phyloP scores from a whole-genome alignment of 1,284 basidiomycete species.

The Pseudozyma sp. region DNA sequence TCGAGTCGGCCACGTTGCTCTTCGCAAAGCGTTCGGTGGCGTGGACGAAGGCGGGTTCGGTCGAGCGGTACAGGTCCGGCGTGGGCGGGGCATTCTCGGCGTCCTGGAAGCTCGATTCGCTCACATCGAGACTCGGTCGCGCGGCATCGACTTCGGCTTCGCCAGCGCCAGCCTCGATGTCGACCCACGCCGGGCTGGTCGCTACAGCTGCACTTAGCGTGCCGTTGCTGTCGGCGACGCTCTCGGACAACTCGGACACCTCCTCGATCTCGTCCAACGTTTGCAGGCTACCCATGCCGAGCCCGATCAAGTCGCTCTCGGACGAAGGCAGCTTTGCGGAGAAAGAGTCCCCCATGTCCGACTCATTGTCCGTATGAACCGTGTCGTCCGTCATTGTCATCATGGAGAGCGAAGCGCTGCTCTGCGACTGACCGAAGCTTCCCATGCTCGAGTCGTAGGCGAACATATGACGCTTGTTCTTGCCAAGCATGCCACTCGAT shows the following conservation, averaged over 20 bases:
- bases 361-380: slow-evolving; percentile 38
- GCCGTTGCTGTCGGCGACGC: slow-evolving; percentile 32
- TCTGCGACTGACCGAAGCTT: slow-evolving; percentile 54
- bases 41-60: background rate
- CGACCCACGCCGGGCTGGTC: slow-evolving; percentile 32
- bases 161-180: slow-evolving; percentile 28
- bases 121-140: slow-evolving; percentile 32
- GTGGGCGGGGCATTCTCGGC: slow-evolving; percentile 41
- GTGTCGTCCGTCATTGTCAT: slow-evolving; percentile 43
- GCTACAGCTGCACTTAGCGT: slow-evolving; percentile 15
- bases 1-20: background rate
- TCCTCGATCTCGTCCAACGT: slow-evolving; percentile 58
- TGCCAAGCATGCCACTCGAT: slow-evolving; percentile 39
- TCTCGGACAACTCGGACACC: slow-evolving; percentile 46
- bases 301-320: slow-evolving; percentile 33
- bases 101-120: slow-evolving; percentile 45
- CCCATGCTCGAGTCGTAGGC: slow-evolving; percentile 64
- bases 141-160: slow-evolving; percentile 5
- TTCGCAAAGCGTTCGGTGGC: background rate
- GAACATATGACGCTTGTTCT: slow-evolving; percentile 62
- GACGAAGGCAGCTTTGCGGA: slow-evolving; percentile 28
- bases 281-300: slow-evolving; percentile 48
- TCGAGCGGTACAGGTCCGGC: slow-evolving; percentile 33
- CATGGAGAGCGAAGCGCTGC: slow-evolving; percentile 49
- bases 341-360: slow-evolving; percentile 34